Evolutionary conservation across 257 asterid genomes (phyloP).

Genomic region (Gentiana straminea): DNA sequence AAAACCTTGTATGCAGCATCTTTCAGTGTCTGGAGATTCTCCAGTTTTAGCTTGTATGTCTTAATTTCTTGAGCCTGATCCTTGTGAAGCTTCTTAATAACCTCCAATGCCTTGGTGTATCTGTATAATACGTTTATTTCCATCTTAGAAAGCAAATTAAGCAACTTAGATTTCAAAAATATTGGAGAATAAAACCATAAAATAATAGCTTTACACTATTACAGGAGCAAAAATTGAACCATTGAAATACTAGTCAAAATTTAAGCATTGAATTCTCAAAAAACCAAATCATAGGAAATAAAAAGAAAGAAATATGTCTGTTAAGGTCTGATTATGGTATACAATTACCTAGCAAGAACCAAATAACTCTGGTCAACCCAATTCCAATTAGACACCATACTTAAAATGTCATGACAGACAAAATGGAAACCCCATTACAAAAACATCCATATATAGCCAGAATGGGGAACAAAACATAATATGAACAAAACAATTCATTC

Average conservation of each 20-base stretch:
- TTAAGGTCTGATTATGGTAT: background rate
- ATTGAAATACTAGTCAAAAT: background rate
- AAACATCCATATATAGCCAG: no score
- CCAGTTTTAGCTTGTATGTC: slow-evolving; percentile 79
- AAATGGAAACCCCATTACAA: no score
- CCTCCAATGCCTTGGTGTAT: slow-evolving; percentile 97
- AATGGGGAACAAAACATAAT: no score
- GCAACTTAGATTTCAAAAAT: background rate
- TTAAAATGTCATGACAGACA: background rate
- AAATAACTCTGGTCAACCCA: background rate
- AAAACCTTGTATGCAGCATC: slow-evolving; percentile 93
- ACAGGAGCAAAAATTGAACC: background rate
- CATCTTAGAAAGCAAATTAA: background rate
- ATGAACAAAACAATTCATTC: no score
- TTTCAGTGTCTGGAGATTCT: slow-evolving; percentile 79
- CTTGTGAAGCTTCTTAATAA: slow-evolving; percentile 94
- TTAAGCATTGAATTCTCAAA: background rate
- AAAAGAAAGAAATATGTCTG: background rate
- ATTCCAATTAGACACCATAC: background rate
- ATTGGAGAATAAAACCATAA: background rate
- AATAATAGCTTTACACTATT: background rate
- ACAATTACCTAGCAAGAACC: background rate
- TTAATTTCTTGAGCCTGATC: slow-evolving; percentile 93
- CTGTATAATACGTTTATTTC: slow-evolving; percentile 28
- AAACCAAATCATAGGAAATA: background rate